These are phyloP conservation scores for Rosa persica DNA, from an alignment of 306 rosid genomes.

Conservation along the genomic window DNA sequence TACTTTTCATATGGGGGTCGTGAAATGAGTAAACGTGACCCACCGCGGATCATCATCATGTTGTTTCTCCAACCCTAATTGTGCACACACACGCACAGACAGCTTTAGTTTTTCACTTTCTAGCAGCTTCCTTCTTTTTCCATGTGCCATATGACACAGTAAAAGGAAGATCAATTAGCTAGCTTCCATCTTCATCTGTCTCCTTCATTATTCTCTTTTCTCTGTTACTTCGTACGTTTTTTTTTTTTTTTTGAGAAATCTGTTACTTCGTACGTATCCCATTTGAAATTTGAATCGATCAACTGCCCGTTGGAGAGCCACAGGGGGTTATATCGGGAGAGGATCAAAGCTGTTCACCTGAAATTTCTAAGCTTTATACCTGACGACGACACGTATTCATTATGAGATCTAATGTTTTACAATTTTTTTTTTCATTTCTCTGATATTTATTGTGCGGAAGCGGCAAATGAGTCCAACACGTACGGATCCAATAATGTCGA, in stretches of 20 bases:
- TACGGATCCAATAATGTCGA: too few species aligned
- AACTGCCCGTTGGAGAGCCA: not conserved
- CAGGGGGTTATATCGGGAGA: not conserved
- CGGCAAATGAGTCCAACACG: too few species aligned
- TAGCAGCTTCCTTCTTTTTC: constrained; percentile 22
- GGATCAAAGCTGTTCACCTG: too few species aligned
- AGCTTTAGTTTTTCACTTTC: constrained; percentile 38
- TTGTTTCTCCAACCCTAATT: constrained; percentile 31
- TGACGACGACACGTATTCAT: too few species aligned
- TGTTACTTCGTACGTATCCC: not conserved
- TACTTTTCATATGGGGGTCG: constrained; percentile 37
- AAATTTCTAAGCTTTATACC: too few species aligned
- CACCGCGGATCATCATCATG: constrained; percentile 56
- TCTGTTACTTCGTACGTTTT: not conserved
- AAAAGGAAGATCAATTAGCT: constrained; percentile 7
- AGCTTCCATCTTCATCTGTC: constrained; percentile 13
- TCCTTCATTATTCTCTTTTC: not conserved
- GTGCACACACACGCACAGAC: not conserved
- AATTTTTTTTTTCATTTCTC: too few species aligned
- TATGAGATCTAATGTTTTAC: too few species aligned
- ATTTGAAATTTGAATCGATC: constrained; percentile 15
- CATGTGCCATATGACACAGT: constrained; percentile 21
- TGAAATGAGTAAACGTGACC: constrained; percentile 40
- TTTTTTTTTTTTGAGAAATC: too few species aligned
- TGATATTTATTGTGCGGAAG: too few species aligned